Conservation (phyloP, 2,329 filamentous ascomycete genomes). For the Rutstroemia sp. region DNA sequence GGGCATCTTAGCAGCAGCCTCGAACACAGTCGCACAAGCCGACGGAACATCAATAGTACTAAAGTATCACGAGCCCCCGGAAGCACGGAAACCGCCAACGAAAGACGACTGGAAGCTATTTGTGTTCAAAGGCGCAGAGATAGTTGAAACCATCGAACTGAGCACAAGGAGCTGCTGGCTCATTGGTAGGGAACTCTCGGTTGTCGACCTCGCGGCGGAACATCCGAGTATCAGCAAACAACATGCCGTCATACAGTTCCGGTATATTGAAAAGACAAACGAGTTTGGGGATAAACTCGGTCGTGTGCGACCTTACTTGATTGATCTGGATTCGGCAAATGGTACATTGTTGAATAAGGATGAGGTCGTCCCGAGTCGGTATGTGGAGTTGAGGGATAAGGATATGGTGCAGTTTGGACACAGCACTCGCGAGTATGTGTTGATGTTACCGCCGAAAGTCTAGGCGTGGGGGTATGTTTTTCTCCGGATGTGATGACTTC, state of each 20-base stretch:
- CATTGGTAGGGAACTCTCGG: conserved; percentile 68
- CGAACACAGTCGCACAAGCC: conserved; percentile 67
- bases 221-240: conserved; percentile 94
- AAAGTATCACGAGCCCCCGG: conserved; percentile 93
- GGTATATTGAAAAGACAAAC: conserved; percentile 73
- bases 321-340: conserved; percentile 91
- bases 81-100: conserved; percentile 78
- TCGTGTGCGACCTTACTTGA: conserved; percentile 76
- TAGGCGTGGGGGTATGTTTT: conserved; percentile 1
- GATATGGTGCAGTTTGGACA: conserved; percentile 85
- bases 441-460: conserved; percentile 60
- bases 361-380: conserved; percentile 65
- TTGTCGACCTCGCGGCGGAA: conserved; percentile 78
- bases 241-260: conserved; percentile 91
- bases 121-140: conserved; percentile 77
- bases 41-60: conserved; percentile 70
- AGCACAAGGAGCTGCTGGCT: conserved; percentile 80
- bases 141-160: conserved; percentile 76
- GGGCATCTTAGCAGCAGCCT: conserved; percentile 78
- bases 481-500: neutral
- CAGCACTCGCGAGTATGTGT: conserved; percentile 88
- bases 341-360: conserved; percentile 79
- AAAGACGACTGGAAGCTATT: conserved; percentile 83
- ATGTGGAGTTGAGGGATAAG: conserved; percentile 78
- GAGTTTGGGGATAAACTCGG: conserved; percentile 81